A percentile compares a stretch with the other conserved stretches of the same genome.
Evolutionary conservation across 2,329 filamentous ascomycete genomes (phyloP).

Genomic region (Graphiopsis chlorocephala): DNA sequence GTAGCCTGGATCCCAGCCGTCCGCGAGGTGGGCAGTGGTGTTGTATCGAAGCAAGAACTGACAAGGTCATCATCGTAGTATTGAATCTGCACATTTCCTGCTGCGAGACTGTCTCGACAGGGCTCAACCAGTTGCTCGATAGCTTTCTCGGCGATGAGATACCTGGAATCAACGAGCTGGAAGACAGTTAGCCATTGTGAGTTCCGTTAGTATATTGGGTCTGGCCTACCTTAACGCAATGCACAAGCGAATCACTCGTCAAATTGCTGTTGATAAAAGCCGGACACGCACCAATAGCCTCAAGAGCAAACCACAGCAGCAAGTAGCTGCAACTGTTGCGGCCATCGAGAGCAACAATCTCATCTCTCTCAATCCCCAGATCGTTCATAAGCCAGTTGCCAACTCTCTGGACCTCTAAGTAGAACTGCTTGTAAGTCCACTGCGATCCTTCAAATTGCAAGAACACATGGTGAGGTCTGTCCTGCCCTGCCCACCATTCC

Average conservation of each 20-base stretch:
- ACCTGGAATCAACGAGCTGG: conserved; percentile 27
- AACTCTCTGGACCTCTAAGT: conserved; percentile 66
- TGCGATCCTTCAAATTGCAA: conserved; percentile 34
- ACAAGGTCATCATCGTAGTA: conserved; percentile 28
- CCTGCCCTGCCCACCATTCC: conserved; percentile 25
- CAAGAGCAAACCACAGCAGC: conserved; percentile 51
- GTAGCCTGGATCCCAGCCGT: conserved; percentile 17
- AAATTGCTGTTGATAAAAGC: conserved; percentile 37
- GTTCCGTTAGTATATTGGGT: not conserved
- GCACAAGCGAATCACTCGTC: conserved; percentile 32
- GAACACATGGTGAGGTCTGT: conserved; percentile 25
- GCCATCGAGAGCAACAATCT: conserved; percentile 35
- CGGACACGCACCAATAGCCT: conserved; percentile 47
- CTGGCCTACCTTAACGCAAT: conserved; percentile 35
- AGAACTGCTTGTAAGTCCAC: conserved; percentile 71
- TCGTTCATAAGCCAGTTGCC: conserved; percentile 69
- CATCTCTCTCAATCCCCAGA: conserved; percentile 39
- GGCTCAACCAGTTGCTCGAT: conserved; percentile 27
- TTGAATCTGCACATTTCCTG: conserved; percentile 22
- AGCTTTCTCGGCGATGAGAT: conserved; percentile 27
- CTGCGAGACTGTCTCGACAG: conserved; percentile 22
- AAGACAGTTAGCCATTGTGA: not conserved
- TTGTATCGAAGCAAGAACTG: conserved; percentile 20
- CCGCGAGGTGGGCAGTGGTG: conserved; percentile 25
- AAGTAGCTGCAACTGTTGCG: conserved; percentile 36